Conservation (phyloP, 495 filamentous ascomycete genomes). For the Aspergillus bridgeri region DNA sequence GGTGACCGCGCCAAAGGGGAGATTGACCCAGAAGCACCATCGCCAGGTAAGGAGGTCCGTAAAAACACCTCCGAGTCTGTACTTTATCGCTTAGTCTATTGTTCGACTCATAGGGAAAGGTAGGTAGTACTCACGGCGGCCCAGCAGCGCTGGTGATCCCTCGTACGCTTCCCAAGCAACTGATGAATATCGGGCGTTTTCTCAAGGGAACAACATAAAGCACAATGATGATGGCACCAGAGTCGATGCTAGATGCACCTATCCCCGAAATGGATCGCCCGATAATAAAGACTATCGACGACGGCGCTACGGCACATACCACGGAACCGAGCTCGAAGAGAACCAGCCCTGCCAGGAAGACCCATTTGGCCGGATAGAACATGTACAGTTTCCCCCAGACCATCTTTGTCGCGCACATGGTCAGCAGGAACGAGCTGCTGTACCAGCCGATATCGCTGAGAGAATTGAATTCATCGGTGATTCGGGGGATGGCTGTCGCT, state of each 20-base stretch:
- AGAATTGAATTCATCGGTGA: constrained; percentile 65
- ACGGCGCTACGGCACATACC: background rate
- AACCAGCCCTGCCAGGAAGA: background rate
- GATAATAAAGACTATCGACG: background rate
- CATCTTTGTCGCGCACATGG: constrained; percentile 15
- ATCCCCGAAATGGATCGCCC: constrained; percentile 11
- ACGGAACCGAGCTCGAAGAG: constrained; percentile 2
- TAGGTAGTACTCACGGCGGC: constrained; percentile 22
- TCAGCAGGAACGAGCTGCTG: constrained; percentile 62
- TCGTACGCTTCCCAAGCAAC: constrained; percentile 37
- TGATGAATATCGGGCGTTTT: constrained; percentile 34
- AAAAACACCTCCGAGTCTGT: constrained; percentile 42
- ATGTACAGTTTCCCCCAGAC: constrained; percentile 1
- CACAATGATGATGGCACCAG: constrained; percentile 34
- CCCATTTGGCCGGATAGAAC: background rate
- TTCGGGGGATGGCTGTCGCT: constrained; percentile 29
- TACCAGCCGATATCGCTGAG: constrained; percentile 66
- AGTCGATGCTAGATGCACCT: constrained; percentile 24
- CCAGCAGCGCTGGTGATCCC: constrained; percentile 43
- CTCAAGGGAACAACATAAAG: constrained; percentile 27
- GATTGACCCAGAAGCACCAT: constrained; percentile 55
- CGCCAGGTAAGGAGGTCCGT: constrained; percentile 43
- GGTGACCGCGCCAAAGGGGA: constrained; percentile 40
- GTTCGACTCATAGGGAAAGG: background rate
- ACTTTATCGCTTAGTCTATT: background rate